phyloP scores from a whole-genome alignment of 2,329 filamentous ascomycete genomes.

The Aspergillus aculeatus region DNA sequence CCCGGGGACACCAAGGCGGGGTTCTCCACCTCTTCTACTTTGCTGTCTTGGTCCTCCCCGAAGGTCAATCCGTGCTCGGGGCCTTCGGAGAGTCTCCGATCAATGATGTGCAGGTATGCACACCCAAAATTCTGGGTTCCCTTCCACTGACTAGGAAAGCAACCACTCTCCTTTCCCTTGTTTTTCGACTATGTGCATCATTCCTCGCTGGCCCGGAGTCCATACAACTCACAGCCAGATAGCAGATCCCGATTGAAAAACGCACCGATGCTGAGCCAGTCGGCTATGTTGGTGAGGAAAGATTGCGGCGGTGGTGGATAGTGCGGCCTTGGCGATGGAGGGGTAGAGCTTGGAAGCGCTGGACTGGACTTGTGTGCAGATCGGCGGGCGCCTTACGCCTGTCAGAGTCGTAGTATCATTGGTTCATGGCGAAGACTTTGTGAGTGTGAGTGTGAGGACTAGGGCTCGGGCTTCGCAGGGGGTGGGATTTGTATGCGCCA shows the following conservation, averaged over 20 bases:
- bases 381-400: no score
- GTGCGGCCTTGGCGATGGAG: no score
- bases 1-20: neutral
- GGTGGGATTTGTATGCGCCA: no score
- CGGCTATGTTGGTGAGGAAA: constrained; percentile 1
- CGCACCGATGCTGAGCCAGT: constrained; percentile 11
- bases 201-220: no score
- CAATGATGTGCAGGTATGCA: neutral
- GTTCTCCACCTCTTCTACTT: constrained; percentile 3
- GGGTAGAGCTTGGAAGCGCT: neutral
- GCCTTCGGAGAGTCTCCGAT: constrained; percentile 1
- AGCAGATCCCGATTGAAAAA: neutral
- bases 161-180: neutral
- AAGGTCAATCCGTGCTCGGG: neutral
- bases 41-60: neutral
- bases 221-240: neutral
- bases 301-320: neutral
- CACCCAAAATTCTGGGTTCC: no score
- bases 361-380: no score
- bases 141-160: neutral
- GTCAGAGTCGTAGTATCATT: no score
- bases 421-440: no score
- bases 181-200: no score
- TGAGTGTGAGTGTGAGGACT: no score
- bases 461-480: no score